Base-by-base conservation (phyloP, 805 yeast genomes). In the Yarrowia sp. region DNA sequence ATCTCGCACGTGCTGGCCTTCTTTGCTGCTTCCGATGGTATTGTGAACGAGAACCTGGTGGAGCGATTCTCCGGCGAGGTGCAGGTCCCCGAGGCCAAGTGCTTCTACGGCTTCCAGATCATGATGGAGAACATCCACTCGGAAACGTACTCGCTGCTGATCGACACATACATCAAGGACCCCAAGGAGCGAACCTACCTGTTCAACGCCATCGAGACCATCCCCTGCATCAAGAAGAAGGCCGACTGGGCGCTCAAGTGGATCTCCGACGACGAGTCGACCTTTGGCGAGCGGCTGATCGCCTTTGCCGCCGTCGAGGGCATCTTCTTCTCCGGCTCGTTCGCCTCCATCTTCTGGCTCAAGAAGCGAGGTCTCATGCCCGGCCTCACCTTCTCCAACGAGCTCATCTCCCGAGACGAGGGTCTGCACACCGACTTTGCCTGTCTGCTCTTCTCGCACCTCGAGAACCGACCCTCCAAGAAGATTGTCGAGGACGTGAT, bases 231-330 rank as follows among this genome's bases (percentile, higher is more conserved):
- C 80, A 90, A 89, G 82, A 92, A 91, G 85, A 94, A 94, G 85
- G 99, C 99, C 72, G 96, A 92, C 76, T 94, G 99, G 99, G 99
- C 99, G 68, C 83, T 94, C 79, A 89, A 97, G 84, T 94, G 99
- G 99, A 94, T 94, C 77, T 83, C 86, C 71, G 97, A 93, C 77
- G 84, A 87, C 48, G 89, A 89, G 70, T 97, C 97, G 16, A 84
- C 92, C 73, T 94, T 92, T 76, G 98, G 89, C 75, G 98, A 94
- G 85, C 89, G 99, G 80, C 86, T 94, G 76, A 96, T 95, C 71
- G 99, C 99, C 19, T 94, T 95, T 77, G 98, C 98, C 72, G 98
- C 99, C 71, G 97, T 94, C 70, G 99, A 94, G 83, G 99, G 99
- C 83, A 91, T 95, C 72, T 94, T 94, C 88, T 94, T 94, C 86